Conservation (phyloP, 192 early-diverging fungal genomes). For the Linnemannia hyalina region DNA sequence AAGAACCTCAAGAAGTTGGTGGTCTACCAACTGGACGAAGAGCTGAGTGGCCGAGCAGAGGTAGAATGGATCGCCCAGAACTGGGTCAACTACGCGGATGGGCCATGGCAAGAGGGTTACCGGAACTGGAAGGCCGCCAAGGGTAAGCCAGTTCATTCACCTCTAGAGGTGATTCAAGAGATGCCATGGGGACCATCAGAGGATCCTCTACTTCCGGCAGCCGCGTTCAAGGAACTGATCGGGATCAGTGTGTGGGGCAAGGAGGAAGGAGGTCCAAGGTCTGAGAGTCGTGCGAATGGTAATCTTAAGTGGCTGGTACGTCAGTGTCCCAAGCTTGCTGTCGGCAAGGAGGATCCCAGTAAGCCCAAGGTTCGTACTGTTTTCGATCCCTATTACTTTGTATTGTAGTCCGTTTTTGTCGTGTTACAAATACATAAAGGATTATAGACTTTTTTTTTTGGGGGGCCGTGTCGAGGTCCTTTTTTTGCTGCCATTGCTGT, state of each 20-base stretch:
- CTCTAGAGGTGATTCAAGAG: not conserved
- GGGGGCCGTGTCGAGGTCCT: too few relatives aligned
- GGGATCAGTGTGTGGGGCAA: constrained; percentile 3
- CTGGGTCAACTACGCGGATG: constrained; percentile 21
- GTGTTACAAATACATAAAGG: too few relatives aligned
- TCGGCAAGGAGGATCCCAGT: not conserved
- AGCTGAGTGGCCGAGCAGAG: not conserved
- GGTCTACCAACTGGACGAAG: constrained; percentile 11
- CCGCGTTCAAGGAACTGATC: constrained; percentile 15
- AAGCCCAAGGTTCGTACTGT: not conserved
- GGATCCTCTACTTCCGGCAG: not conserved
- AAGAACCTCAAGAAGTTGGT: constrained; percentile 17
- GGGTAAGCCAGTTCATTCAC: not conserved
- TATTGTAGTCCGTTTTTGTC: not conserved
- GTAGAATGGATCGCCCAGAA: constrained; percentile 28
- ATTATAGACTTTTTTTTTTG: too few relatives aligned
- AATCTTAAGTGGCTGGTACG: constrained; percentile 10
- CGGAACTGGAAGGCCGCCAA: not conserved
- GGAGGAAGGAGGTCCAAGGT: not conserved
- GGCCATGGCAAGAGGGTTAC: not conserved
- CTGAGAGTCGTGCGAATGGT: not conserved
- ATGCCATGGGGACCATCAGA: not conserved
- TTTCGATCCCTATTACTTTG: not conserved
- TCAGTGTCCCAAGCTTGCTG: constrained; percentile 8
- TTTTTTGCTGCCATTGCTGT: too few relatives aligned